A percentile compares a stretch with the other conserved stretches of the same genome.
Conservation (phyloP, 2,329 filamentous ascomycete species). For the Fusarium poae region DNA sequence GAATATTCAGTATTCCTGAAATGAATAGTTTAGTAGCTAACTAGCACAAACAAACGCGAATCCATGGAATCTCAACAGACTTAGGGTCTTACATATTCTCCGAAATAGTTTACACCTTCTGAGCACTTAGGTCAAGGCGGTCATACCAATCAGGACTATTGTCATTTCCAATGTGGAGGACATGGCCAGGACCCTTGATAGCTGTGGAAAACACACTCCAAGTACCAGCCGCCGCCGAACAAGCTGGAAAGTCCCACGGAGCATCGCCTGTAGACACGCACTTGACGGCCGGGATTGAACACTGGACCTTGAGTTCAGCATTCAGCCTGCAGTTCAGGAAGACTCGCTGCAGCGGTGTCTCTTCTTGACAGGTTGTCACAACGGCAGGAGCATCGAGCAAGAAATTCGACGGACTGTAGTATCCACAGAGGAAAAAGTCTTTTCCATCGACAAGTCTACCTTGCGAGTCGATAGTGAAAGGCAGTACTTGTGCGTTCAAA, state of each 20-base stretch:
- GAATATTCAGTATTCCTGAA: accelerated
- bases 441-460: no score
- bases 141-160: neutral
- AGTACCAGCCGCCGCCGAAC: neutral
- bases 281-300: neutral
- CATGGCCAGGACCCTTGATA: neutral
- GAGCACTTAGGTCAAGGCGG: neutral
- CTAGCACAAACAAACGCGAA: accelerated
- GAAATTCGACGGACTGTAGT: no score
- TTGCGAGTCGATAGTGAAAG: no score
- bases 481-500: no score
- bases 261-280: neutral
- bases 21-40: no score
- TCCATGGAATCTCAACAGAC: neutral
- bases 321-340: neutral
- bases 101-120: neutral
- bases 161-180: neutral
- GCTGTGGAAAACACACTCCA: neutral
- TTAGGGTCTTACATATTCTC: neutral
- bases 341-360: neutral
- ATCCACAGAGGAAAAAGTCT: no score
- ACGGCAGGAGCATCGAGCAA: no score
- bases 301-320: neutral
- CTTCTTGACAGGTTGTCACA: no score
- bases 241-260: neutral